phyloP scores from a whole-genome alignment of 176 grass and related monocot species.

The Thinopyrum elongatum region DNA sequence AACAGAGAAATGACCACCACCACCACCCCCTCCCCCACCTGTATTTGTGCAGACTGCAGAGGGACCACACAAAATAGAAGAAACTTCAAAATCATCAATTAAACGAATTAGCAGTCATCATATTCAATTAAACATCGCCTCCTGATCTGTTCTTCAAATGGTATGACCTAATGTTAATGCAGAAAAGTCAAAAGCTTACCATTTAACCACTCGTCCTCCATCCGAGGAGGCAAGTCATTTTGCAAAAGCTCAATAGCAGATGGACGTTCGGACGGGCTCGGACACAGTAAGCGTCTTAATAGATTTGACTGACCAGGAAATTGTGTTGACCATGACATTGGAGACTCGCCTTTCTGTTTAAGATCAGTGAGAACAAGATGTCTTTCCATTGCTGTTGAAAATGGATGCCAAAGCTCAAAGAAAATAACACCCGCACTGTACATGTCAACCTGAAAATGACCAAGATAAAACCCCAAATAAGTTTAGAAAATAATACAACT shows the following conservation, averaged over 20 bases:
- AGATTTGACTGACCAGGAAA: slow-evolving; percentile 66
- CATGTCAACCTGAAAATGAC: slow-evolving; percentile 81
- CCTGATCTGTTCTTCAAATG: slow-evolving; percentile 6
- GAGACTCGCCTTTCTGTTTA: slow-evolving; percentile 74
- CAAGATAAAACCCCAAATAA: slow-evolving; percentile 9
- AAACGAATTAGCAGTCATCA: neutral
- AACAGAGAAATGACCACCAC: neutral
- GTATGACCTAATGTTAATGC: neutral
- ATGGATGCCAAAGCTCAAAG: slow-evolving; percentile 98
- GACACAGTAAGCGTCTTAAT: slow-evolving; percentile 59
- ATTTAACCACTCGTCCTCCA: slow-evolving; percentile 98
- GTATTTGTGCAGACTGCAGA: neutral
- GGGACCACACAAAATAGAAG: neutral
- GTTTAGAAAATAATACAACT: neutral
- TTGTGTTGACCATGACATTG: slow-evolving; percentile 59
- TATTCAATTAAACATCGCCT: neutral
- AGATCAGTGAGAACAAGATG: slow-evolving; percentile 95
- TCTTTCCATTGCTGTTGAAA: slow-evolving; percentile 93
- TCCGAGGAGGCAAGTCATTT: slow-evolving; percentile 83
- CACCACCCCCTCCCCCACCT: neutral
- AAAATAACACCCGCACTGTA: slow-evolving; percentile 98
- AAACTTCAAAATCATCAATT: slow-evolving; percentile 7
- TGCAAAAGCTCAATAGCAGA: slow-evolving; percentile 90
- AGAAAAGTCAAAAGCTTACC: slow-evolving; percentile 52
- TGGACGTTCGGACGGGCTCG: slow-evolving; percentile 82